phyloP scores from a whole-genome alignment of 2,329 filamentous ascomycete species.

The Aureobasidium uvarum region DNA sequence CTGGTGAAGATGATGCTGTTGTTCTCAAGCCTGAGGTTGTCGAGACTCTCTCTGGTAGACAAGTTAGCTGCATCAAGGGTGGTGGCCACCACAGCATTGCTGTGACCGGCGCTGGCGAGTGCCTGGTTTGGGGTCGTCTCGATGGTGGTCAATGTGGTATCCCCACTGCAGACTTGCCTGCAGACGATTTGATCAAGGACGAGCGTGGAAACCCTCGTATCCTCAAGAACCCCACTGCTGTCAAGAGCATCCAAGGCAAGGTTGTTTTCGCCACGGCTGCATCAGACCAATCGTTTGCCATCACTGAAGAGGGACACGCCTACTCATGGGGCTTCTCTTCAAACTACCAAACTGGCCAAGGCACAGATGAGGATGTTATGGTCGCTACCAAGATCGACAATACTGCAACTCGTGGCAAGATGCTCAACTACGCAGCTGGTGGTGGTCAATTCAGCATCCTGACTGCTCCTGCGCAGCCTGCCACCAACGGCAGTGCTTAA shows the following conservation, averaged over 20 bases:
- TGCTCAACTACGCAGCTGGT: constrained; percentile 75
- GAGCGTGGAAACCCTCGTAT: constrained; percentile 66
- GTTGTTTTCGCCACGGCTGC: constrained; percentile 49
- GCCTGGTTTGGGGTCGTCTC: constrained; percentile 60
- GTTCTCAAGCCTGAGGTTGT: constrained; percentile 71
- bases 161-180: constrained; percentile 51
- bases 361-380: constrained; percentile 74
- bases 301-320: constrained; percentile 66
- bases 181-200: constrained; percentile 63
- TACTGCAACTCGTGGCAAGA: constrained; percentile 71
- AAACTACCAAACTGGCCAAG: constrained; percentile 78
- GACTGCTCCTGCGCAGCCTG: constrained; percentile 32
- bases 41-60: constrained; percentile 59
- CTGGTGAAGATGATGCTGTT: constrained; percentile 66
- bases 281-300: constrained; percentile 70
- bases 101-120: constrained; percentile 54
- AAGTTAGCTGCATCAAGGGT: constrained; percentile 68
- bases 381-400: constrained; percentile 80
- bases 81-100: constrained; percentile 72
- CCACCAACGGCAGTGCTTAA: constrained; percentile 27
- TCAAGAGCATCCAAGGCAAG: constrained; percentile 50
- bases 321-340: constrained; percentile 79
- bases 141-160: constrained; percentile 58
- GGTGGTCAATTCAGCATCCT: constrained; percentile 76
- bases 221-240: constrained; percentile 64